These are phyloP conservation scores for Tremella mesenterica DNA, from an alignment of 768 basidiomycete genomes.

Conservation along the genomic window DNA sequence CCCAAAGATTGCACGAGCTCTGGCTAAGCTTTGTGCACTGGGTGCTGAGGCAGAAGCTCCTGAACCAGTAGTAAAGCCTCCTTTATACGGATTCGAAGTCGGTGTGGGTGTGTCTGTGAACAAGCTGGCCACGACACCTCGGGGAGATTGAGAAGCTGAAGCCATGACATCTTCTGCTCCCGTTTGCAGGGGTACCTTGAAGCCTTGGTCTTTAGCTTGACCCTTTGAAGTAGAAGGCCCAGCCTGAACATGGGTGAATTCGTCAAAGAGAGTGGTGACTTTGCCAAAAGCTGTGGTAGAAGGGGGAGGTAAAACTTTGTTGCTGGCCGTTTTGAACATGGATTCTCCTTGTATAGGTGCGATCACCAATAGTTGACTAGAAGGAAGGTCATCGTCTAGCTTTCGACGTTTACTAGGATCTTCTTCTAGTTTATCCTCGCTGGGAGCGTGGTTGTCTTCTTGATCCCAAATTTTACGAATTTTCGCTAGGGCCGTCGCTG, in stretches of 20 bases:
- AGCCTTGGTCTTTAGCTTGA: too few species aligned
- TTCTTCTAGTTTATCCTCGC: too few species aligned
- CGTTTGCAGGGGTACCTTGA: not conserved
- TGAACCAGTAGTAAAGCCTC: not conserved
- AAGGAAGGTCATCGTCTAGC: too few species aligned
- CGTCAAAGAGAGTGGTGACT: not conserved
- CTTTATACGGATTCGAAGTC: not conserved
- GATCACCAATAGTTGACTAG: not conserved
- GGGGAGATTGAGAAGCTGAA: not conserved
- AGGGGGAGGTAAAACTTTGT: slow-evolving; percentile 16
- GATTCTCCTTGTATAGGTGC: not conserved
- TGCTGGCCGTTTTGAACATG: slow-evolving; percentile 12
- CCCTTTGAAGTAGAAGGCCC: not conserved
- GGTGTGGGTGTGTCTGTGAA: not conserved
- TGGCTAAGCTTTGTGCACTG: not conserved
- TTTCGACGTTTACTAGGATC: slow-evolving; percentile 8
- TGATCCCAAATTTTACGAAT: slow-evolving; percentile 11
- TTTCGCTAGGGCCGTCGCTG: slow-evolving; percentile 6
- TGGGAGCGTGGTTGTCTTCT: slow-evolving; percentile 9
- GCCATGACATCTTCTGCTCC: too few species aligned
- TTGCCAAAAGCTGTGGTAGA: not conserved
- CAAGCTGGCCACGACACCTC: not conserved
- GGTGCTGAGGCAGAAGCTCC: not conserved
- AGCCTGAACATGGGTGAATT: not conserved
- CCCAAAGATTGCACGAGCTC: not conserved